Percentiles rank a stretch among this genome's conserved stretches.
Evolutionary conservation across 176 grass and related monocot genomes (phyloP).

Genomic region (Hordeum vulgare): DNA sequence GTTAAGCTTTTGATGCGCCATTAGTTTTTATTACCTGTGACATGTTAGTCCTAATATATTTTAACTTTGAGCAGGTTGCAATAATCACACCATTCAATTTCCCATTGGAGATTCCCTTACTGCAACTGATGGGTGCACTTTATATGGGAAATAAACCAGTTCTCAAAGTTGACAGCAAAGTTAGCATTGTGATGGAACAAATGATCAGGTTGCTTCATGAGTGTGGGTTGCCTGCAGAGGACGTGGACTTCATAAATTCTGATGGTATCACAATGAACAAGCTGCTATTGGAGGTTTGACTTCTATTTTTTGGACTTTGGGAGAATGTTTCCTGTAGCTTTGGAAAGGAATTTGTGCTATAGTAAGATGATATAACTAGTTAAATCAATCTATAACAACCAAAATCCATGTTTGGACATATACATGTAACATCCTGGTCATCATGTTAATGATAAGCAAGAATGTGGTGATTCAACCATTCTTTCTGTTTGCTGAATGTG

Average conservation of each 20-base stretch:
- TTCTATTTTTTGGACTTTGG: background rate
- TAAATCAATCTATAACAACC: background rate
- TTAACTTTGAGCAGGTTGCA: slow-evolving; percentile 63
- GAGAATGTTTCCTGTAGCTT: background rate
- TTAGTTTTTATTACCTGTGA: background rate
- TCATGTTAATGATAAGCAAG: background rate
- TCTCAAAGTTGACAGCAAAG: slow-evolving; percentile 99
- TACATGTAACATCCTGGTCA: background rate
- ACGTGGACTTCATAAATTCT: slow-evolving; percentile 93
- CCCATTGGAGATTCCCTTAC: slow-evolving; percentile 81
- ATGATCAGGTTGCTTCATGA: slow-evolving; percentile 86
- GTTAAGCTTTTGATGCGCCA: background rate
- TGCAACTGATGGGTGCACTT: slow-evolving; percentile 96
- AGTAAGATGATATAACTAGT: slow-evolving; percentile 9
- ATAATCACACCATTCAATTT: slow-evolving; percentile 98
- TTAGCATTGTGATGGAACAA: slow-evolving; percentile 99
- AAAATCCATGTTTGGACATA: background rate
- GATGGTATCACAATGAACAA: slow-evolving; percentile 95
- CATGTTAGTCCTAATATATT: slow-evolving; percentile 20
- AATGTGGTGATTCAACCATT: background rate
- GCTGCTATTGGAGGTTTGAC: slow-evolving; percentile 68
- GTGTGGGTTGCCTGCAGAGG: slow-evolving; percentile 82
- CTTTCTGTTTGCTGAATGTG: background rate
- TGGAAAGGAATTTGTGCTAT: background rate
- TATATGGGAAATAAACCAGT: slow-evolving; percentile 99